phyloP scores from a whole-genome alignment of 129 eudicot genomes.

The Flaveria trinervia region DNA sequence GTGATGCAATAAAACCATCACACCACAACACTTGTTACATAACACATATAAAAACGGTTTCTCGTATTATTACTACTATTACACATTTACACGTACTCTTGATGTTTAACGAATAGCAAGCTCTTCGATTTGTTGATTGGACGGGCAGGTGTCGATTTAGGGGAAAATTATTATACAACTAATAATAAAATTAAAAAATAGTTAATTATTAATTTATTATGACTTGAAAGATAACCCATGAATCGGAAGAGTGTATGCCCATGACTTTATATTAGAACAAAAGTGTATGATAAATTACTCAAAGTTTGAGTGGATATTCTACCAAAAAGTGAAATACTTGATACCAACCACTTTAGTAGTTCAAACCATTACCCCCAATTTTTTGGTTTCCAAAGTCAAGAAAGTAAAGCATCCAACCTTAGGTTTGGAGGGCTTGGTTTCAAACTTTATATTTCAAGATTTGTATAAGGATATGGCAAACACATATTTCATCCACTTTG shows the following conservation, averaged over 20 bases:
- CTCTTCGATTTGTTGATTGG: neutral
- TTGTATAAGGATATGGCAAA: too few species aligned
- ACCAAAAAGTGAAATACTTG: constrained; percentile 43
- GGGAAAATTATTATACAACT: neutral
- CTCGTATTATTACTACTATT: neutral
- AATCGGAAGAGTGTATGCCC: constrained; percentile 13
- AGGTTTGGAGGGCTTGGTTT: constrained; percentile 4
- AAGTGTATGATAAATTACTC: constrained; percentile 33
- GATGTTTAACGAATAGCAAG: neutral
- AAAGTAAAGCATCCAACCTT: constrained; percentile 30
- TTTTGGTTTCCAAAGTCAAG: constrained; percentile 42
- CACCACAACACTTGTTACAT: constrained; percentile 18
- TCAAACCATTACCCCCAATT: constrained; percentile 30
- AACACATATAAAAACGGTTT: neutral
- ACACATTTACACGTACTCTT: neutral
- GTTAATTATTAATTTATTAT: neutral
- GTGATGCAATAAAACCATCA: constrained; percentile 30
- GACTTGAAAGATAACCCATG: constrained; percentile 30
- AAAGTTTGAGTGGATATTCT: constrained; percentile 41
- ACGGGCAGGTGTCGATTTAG: neutral
- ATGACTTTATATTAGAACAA: constrained; percentile 40
- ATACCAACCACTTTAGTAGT: constrained; percentile 40
- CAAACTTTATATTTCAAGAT: too few species aligned
- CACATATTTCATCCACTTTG: too few species aligned
- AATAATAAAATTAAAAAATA: neutral